A percentile compares a stretch with the other conserved stretches of the same genome.
Conservation (phyloP, 2,329 filamentous ascomycete genomes). For the Aspergillus sojae region DNA sequence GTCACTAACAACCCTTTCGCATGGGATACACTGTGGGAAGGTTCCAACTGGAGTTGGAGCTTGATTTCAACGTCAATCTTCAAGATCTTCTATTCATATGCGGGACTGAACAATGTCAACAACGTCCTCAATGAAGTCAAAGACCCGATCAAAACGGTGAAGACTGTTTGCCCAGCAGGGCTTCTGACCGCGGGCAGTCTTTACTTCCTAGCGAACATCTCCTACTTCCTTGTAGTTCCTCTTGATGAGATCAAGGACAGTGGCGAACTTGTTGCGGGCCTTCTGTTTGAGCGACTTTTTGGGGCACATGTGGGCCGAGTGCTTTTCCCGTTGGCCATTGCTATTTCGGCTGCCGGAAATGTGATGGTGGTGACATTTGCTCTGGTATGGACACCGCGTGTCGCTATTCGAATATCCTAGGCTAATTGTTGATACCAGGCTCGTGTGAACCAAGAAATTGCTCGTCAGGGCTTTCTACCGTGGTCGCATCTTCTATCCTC, state of each 20-base stretch:
- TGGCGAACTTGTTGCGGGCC: conserved; percentile 67
- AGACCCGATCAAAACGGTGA: conserved; percentile 67
- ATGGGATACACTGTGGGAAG: conserved; percentile 63
- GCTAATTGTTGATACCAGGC: conserved; percentile 48
- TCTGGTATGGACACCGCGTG: conserved; percentile 52
- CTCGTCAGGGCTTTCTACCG: conserved; percentile 70
- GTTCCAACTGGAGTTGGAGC: conserved; percentile 70
- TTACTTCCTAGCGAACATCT: conserved; percentile 69
- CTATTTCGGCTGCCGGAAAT: conserved; percentile 69
- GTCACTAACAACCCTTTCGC: conserved; percentile 16
- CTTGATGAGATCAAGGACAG: conserved; percentile 67
- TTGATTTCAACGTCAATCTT: conserved; percentile 65
- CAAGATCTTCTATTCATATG: conserved; percentile 70
- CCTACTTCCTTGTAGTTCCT: conserved; percentile 67
- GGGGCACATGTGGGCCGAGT: conserved; percentile 59
- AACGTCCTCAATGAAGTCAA: conserved; percentile 73
- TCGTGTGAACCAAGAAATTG: conserved; percentile 72
- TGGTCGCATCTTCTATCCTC: conserved; percentile 64
- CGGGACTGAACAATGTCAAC: conserved; percentile 67
- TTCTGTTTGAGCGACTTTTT: conserved; percentile 69
- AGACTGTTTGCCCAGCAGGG: conserved; percentile 62
- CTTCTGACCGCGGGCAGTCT: conserved; percentile 64
- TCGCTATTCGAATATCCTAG: not conserved
- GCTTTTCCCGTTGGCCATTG: conserved; percentile 65
- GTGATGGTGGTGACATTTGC: conserved; percentile 69